A percentile compares a stretch with the other conserved stretches of the same genome.
Evolutionary conservation across 169 alveolate species (phyloP).

Genomic region (Plasmodium knowlesi): DNA sequence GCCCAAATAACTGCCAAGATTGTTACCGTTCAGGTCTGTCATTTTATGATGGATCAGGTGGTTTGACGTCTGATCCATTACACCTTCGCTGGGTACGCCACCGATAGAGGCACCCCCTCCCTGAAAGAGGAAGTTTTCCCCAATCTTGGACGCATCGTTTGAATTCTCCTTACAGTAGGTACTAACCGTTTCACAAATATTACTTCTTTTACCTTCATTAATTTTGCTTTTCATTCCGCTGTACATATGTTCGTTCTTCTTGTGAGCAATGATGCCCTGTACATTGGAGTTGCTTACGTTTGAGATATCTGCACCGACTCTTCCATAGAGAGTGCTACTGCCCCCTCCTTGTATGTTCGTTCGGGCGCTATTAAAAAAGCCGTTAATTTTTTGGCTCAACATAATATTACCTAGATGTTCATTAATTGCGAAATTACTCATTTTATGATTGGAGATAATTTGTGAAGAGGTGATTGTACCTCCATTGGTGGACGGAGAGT

Average conservation of each 20-base stretch:
- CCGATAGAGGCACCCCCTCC: not conserved
- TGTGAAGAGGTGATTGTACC: not conserved
- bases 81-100: not conserved
- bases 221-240: not conserved
- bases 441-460: not conserved
- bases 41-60: not conserved
- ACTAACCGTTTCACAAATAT: not conserved
- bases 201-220: not conserved
- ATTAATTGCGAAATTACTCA: not conserved
- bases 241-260: constrained; percentile 5
- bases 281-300: not conserved
- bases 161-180: constrained; percentile 3
- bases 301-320: not conserved
- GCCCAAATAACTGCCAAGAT: not conserved
- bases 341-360: not conserved
- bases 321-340: not conserved
- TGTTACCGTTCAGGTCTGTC: not conserved
- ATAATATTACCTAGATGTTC: constrained; percentile 5
- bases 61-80: not conserved
- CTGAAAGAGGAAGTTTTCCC: not conserved
- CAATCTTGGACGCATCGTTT: not conserved
- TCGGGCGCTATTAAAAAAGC: constrained; percentile 3
- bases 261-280: not conserved
- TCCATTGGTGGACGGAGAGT: not conserved
- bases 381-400: constrained; percentile 9